phyloP scores from a whole-genome alignment of 176 grass and related monocot genomes.

The Ensete glaucum region DNA sequence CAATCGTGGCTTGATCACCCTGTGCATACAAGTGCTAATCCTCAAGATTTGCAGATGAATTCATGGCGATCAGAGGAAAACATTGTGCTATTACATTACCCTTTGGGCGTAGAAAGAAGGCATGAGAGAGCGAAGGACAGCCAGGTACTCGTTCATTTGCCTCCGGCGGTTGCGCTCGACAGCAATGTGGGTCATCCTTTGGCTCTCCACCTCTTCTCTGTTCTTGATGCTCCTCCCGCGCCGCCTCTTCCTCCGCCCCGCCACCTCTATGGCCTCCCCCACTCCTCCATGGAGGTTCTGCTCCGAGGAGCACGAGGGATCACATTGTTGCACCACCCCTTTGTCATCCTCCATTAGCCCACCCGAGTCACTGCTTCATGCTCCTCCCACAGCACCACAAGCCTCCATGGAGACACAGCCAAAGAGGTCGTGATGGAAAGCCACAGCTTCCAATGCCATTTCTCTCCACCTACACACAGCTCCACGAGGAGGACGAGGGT shows the following conservation, averaged over 20 bases:
- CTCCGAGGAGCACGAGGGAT: constrained; percentile 18
- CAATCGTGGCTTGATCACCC: constrained; percentile 95
- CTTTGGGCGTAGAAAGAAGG: constrained; percentile 78
- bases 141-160: constrained; percentile 99
- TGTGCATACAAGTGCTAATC: background rate
- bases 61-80: too few relatives aligned
- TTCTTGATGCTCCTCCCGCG: constrained; percentile 73
- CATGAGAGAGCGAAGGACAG: constrained; percentile 86
- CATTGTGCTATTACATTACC: constrained; percentile 21
- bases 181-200: constrained; percentile 98
- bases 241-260: constrained; percentile 55
- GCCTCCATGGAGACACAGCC: constrained; percentile 32
- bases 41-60: too few relatives aligned
- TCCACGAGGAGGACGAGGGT: background rate
- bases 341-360: background rate
- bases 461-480: background rate
- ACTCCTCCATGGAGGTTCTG: constrained; percentile 27
- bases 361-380: constrained; percentile 8
- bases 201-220: constrained; percentile 92
- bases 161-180: constrained; percentile 93
- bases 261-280: background rate
- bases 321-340: background rate
- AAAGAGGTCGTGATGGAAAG: constrained; percentile 56
- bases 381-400: background rate
- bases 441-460: constrained; percentile 88